Base-by-base conservation (phyloP, 306 rosid genomes). In the Arachis hypogaea region DNA sequence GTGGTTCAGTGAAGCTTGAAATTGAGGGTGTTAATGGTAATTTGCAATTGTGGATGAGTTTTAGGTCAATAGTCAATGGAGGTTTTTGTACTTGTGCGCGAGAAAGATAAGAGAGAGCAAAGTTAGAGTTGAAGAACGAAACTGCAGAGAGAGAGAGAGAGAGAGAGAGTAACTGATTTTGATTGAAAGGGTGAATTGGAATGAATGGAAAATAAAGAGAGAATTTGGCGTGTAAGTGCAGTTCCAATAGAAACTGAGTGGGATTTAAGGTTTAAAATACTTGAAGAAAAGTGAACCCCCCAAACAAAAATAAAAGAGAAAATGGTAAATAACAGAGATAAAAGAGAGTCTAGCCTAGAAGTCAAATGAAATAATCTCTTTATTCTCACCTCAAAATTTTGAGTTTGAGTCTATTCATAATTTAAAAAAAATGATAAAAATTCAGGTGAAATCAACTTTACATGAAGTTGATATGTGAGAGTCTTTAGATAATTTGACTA, bases 261-360 rank as follows among this genome's bases (percentile, higher is more conserved):
- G 59, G 47, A 36, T 81, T 76, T 75, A 80, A 75, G 84, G 77
- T 69, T 69, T 69, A 9, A 10, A 63, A 46, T 63, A 63, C 73
- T 46, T 74, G 14, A 45, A 7, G 2, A 59, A 44, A 45, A 75
- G 55, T 49, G 16, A 29, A 43, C 7, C 38, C 38, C 38, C 38
- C 38, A 33, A 33, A 33, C 38, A 33, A 33, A 33, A 33, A 33
- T 4, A 33, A 33, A 2, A 33, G 46, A 1, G 46, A 54, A 41
- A 49, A 7, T 33, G 11, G 33, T 6, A 28, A 56, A 7, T 56
- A 45, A 18, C 18, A 18, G 18, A 18, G 18, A 18, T 2, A 45
- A 45, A 8, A 45, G 0, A 5, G 7, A 22, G 1, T 22, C 1
- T 0, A 22, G 1, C 0, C 28, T 22, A 22, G 0, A 22, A 22